phyloP scores from a whole-genome alignment of 1,139 yeast species.

The Sugiyamaella novakii region DNA sequence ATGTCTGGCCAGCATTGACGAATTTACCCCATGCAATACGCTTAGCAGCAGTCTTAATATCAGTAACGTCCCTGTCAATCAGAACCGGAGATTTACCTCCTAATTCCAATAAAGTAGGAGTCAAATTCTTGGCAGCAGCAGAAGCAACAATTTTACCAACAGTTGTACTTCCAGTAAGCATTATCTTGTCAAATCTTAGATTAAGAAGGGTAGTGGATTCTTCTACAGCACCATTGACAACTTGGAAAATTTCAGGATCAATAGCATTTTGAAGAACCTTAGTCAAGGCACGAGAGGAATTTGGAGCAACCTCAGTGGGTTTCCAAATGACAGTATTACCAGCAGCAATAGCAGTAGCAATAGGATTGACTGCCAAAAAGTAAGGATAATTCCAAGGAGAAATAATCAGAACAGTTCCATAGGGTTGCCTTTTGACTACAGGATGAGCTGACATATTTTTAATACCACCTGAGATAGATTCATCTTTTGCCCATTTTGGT shows the following conservation, averaged over 20 bases:
- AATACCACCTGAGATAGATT: slow-evolving; percentile 49
- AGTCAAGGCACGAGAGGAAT: slow-evolving; percentile 58
- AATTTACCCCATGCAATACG: slow-evolving; percentile 80
- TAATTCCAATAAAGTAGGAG: slow-evolving; percentile 80
- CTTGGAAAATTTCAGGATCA: slow-evolving; percentile 56
- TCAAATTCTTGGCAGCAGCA: slow-evolving; percentile 80
- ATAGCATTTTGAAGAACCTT: slow-evolving; percentile 58
- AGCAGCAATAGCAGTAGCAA: slow-evolving; percentile 81
- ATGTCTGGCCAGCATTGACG: slow-evolving; percentile 85
- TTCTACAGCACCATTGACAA: slow-evolving; percentile 72
- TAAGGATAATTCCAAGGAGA: slow-evolving; percentile 91
- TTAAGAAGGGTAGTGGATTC: slow-evolving; percentile 70
- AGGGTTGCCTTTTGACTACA: slow-evolving; percentile 64
- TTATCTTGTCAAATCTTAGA: slow-evolving; percentile 74
- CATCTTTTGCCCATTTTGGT: slow-evolving; percentile 63
- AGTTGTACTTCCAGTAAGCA: slow-evolving; percentile 78
- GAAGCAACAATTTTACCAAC: slow-evolving; percentile 79
- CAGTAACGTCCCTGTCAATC: slow-evolving; percentile 52
- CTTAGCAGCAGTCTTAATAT: slow-evolving; percentile 56
- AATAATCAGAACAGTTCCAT: slow-evolving; percentile 75
- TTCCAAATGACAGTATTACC: slow-evolving; percentile 84
- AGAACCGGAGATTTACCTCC: slow-evolving; percentile 95
- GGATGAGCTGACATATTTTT: slow-evolving; percentile 52
- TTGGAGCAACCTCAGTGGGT: slow-evolving; percentile 75
- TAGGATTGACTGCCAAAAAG: slow-evolving; percentile 61